Conservation (phyloP, 2,329 filamentous ascomycete genomes). For the Metarhizium anisopliae region DNA sequence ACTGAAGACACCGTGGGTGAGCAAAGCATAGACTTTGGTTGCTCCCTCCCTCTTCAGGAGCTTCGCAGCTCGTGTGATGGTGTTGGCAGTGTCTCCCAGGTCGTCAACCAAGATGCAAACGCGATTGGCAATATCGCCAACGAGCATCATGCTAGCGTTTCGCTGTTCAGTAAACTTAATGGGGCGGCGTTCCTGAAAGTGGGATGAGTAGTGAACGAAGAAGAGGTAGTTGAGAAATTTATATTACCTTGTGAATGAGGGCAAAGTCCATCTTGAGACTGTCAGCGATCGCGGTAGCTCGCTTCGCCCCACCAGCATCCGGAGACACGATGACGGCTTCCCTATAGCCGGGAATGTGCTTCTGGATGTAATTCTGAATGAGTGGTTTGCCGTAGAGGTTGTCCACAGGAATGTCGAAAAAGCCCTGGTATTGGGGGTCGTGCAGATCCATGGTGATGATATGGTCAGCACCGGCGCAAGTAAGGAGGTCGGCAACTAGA, state of each 20-base stretch:
- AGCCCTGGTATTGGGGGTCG: slow-evolving; percentile 95
- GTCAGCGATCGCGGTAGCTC: slow-evolving; percentile 91
- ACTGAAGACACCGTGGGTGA: slow-evolving; percentile 92
- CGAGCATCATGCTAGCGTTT: slow-evolving; percentile 92
- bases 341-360: slow-evolving; percentile 75
- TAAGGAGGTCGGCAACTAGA: slow-evolving; percentile 86
- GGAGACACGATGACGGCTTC: slow-evolving; percentile 90
- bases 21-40: slow-evolving; percentile 79
- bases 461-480: slow-evolving; percentile 91
- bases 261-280: slow-evolving; percentile 90
- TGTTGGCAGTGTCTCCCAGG: slow-evolving; percentile 91
- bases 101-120: slow-evolving; percentile 91
- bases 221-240: slow-evolving; percentile 7
- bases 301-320: slow-evolving; percentile 92
- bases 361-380: slow-evolving; percentile 62
- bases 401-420: slow-evolving; percentile 97
- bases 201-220: slow-evolving; percentile 26
- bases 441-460: slow-evolving; percentile 97
- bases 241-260: slow-evolving; percentile 80
- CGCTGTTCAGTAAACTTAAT: slow-evolving; percentile 82
- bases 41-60: slow-evolving; percentile 94
- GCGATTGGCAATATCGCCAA: slow-evolving; percentile 73
- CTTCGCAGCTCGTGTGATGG: slow-evolving; percentile 91
- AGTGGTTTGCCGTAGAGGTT: slow-evolving; percentile 85
- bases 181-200: slow-evolving; percentile 68